phyloP scores from a whole-genome alignment of 805 yeast genomes.

The Starmera amethionina region DNA sequence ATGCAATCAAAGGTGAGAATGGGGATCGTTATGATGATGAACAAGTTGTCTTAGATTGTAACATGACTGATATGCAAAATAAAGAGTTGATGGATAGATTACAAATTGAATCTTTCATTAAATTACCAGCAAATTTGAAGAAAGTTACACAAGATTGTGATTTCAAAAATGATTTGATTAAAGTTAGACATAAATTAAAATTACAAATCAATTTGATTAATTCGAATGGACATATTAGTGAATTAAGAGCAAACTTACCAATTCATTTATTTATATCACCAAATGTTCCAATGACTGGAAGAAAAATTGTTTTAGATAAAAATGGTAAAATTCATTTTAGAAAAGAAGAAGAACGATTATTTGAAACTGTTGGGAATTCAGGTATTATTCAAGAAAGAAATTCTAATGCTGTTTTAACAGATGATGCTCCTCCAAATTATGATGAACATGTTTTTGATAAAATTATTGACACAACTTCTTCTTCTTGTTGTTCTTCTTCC shows the following conservation, averaged over 20 bases:
- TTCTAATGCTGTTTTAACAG: too few species aligned
- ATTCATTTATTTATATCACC: constrained; percentile 65
- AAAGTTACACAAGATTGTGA: constrained; percentile 79
- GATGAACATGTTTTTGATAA: constrained; percentile 63
- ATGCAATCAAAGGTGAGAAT: constrained; percentile 42
- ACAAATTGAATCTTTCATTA: constrained; percentile 49
- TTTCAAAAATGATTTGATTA: constrained; percentile 46
- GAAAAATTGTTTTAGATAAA: constrained; percentile 27
- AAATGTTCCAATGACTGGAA: constrained; percentile 48
- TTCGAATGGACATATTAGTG: constrained; percentile 75
- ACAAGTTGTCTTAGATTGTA: constrained; percentile 41
- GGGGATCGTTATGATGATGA: constrained; percentile 56
- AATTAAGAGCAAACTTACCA: constrained; percentile 80
- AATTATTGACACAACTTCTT: constrained; percentile 10
- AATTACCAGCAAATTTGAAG: constrained; percentile 60
- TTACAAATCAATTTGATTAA: constrained; percentile 62
- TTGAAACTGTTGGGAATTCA: constrained; percentile 12
- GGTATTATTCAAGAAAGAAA: constrained; percentile 29
- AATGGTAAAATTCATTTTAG: constrained; percentile 32
- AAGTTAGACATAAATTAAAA: constrained; percentile 75
- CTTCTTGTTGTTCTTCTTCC: too few species aligned
- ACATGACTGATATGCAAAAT: constrained; percentile 35
- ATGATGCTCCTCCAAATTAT: constrained; percentile 80
- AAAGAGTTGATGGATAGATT: constrained; percentile 41
- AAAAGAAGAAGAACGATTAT: constrained; percentile 23